Conservation (phyloP, 192 early-diverging fungal genomes). For the Coemansia sp. region DNA sequence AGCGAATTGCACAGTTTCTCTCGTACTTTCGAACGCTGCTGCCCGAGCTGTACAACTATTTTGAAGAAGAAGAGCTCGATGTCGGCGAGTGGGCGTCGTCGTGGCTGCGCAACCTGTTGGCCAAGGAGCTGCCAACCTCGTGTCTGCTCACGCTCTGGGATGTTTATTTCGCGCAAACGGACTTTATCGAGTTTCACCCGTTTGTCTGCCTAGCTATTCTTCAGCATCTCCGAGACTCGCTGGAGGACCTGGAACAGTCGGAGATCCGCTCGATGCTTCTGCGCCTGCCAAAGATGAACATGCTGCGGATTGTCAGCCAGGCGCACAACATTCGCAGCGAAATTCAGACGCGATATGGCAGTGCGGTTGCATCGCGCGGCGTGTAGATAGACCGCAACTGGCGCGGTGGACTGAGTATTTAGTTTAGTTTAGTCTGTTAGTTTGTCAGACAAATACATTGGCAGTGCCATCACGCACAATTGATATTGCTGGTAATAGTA, state of each 20-base stretch:
- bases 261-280: slow-evolving; percentile 82
- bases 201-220: slow-evolving; percentile 87
- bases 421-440: neutral
- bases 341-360: slow-evolving; percentile 57
- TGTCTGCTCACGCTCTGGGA: slow-evolving; percentile 83
- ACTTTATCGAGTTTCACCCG: slow-evolving; percentile 76
- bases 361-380: neutral
- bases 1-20: slow-evolving; percentile 80
- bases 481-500: too few species aligned
- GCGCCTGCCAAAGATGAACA: slow-evolving; percentile 70
- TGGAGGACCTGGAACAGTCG: slow-evolving; percentile 88
- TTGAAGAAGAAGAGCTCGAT: slow-evolving; percentile 92
- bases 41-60: slow-evolving; percentile 89
- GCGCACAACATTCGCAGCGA: slow-evolving; percentile 68
- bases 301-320: slow-evolving; percentile 64
- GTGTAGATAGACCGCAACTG: slow-evolving; percentile 1
- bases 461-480: too few species aligned
- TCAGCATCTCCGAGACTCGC: slow-evolving; percentile 64
- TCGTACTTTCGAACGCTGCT: slow-evolving; percentile 75
- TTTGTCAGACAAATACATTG: neutral
- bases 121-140: slow-evolving; percentile 79
- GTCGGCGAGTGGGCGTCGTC: slow-evolving; percentile 81
- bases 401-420: too few species aligned
- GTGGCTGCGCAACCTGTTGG: slow-evolving; percentile 75
- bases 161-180: slow-evolving; percentile 74